Evolutionary conservation across 1,284 basidiomycete species (phyloP), one percentile per base, ranked within the genome.

Genomic region (Anthracocystis panici-leucophaei): DNA sequence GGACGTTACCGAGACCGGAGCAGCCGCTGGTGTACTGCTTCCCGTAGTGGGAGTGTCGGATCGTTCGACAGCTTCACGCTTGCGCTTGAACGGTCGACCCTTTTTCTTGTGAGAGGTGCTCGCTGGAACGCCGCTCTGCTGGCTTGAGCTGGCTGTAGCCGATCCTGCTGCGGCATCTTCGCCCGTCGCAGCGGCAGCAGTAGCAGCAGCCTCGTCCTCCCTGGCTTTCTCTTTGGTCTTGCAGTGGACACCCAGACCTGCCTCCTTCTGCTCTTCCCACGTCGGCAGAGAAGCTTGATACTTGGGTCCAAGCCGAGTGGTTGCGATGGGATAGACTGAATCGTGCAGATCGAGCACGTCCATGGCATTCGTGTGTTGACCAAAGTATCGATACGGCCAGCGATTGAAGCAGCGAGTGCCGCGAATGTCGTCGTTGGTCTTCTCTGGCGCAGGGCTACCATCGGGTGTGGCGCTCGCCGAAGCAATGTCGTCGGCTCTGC

Each of bases 321-420:
- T 92, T 8, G 93, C 91, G 52, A 93, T 91, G 62, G 95, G 94
- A 86, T 95, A 97, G 84, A 97, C 96, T 61, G 93, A 90, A 87
- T 97, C 95, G 85, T 97, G 93, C 40, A 93, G 90, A 88, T 97
- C 94, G 92, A 82, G 65, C 14, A 75, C 72, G 63, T 80, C 65
- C 46, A 65, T 75, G 23, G 93, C 94, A 38, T 92, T 89, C 2
- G 95, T 97, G 86, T 95, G 92, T 86, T 93, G 89, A 14, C 95
- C 95, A 86, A 97, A 97, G 87, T 97, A 97, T 65, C 95, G 89
- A 87, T 95, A 97, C 1, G 94, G 94, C 95, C 95, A 97, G 88
- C 93, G 91, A 82, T 94, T 93, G 85, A 92, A 95, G 66, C 82
- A 84, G n/a, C 86, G 93, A 89, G 85, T 91, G 91, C 86, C 83